Percentiles rank a stretch among this genome's conserved stretches.
These are phyloP conservation scores for Angomonas desouzai DNA, from an alignment of 208 protist genomes.

Conservation along the genomic window DNA sequence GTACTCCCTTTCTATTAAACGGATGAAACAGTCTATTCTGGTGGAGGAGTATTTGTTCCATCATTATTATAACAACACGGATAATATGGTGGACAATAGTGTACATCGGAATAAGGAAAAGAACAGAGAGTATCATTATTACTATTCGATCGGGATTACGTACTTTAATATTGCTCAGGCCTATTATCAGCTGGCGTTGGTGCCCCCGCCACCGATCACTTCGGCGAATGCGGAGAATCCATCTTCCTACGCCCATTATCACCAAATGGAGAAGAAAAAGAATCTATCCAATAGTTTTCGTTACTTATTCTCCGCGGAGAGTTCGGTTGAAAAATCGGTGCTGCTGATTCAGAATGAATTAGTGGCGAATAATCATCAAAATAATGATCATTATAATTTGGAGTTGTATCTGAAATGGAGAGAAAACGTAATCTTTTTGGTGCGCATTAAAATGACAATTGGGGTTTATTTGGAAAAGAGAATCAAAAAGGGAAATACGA, in stretches of 20 bases:
- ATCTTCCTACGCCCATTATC: not conserved
- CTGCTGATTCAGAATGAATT: slow-evolving; percentile 3
- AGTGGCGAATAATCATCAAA: not conserved
- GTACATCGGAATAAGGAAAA: not conserved
- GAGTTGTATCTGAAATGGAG: slow-evolving; percentile 7
- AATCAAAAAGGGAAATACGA: not conserved
- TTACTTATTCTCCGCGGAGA: not conserved
- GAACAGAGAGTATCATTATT: not conserved
- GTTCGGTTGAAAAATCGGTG: not conserved
- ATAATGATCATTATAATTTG: slow-evolving; percentile 3
- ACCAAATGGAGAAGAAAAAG: not conserved
- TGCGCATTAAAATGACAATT: not conserved
- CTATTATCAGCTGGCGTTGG: not conserved
- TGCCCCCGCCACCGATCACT: not conserved
- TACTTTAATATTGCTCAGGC: slow-evolving; percentile 8
- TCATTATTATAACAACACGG: not conserved
- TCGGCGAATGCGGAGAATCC: too few relatives aligned
- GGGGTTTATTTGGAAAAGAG: not conserved
- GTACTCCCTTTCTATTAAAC: slow-evolving; percentile 52
- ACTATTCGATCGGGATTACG: slow-evolving; percentile 8
- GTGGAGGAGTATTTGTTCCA: slow-evolving; percentile 42
- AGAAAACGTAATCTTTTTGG: slow-evolving; percentile 5
- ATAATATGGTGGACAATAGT: not conserved
- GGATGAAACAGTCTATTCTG: slow-evolving; percentile 36
- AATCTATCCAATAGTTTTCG: not conserved